Evolutionary conservation across 2,329 filamentous ascomycete species (phyloP), one percentile per base, ranked within the genome.

Genomic region (Pyricularia sp.): DNA sequence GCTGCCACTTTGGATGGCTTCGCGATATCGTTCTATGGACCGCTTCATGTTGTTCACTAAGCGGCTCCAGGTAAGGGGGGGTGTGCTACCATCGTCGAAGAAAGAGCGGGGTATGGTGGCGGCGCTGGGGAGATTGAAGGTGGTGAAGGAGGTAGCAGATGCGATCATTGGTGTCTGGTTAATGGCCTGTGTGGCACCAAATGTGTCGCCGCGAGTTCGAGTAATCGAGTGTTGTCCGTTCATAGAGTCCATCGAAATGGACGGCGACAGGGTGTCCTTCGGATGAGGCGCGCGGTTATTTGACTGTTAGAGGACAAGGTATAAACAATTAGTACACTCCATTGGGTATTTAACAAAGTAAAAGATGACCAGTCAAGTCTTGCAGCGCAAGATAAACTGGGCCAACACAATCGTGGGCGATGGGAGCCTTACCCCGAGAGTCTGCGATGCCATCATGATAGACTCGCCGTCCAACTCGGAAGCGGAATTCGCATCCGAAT

Each of bases 1-100:
- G 72, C 89, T 87, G 68, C 88, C 88, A 70, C 87, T 89, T 67
- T 88, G 88, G 70, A 99, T 90, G n/a, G 91, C 90, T 69, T 96
- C 89, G 60, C 92, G 86, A 75, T 97, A 99, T 65, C 88, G 85
- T 70, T 97, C 92, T 66, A 99, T 88, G 1, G 93, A 90, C 69
- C 86, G 84, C 71, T 91, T 91, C 90, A 97, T 97, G 72, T 96
- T 96, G 66, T 93, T 87, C 6, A 97, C 88, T 64, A 99, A 85
- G 24, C 88, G 82, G 70, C 88, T 91, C 94, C 94, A 99, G 12
- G 91, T 96, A 62, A 96, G 79, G 7, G 90, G 87, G 10, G 90
- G 84, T 3, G 88, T 86, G 62, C 86, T 85, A n/a, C 88, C 88
- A 73, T 97, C 92, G 70, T 97, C 93, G 71, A 96, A 94, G 77